phyloP scores from a whole-genome alignment of 768 basidiomycete species.

The Tylopilus cervinicoccineus region DNA sequence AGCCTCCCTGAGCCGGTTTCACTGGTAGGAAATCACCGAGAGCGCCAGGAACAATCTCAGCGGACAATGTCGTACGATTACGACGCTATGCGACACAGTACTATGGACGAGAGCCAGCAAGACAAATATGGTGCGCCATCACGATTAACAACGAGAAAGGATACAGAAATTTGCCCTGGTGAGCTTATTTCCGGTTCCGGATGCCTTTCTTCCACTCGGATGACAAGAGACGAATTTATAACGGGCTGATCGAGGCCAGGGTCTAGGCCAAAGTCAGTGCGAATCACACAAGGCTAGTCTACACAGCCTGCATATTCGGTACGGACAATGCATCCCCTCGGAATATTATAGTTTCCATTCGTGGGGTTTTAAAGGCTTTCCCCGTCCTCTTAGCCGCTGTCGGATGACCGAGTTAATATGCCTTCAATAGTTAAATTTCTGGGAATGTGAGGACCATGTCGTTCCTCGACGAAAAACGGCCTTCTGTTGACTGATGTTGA shows the following conservation, averaged over 20 bases:
- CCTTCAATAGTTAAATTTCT: slow-evolving; percentile 23
- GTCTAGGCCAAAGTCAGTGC: slow-evolving; percentile 11
- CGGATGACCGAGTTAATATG: slow-evolving; percentile 26
- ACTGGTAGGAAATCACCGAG: slow-evolving; percentile 1
- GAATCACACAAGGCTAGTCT: slow-evolving; percentile 7
- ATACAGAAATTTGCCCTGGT: slow-evolving; percentile 17
- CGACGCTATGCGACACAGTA: slow-evolving; percentile 13
- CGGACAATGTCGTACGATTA: slow-evolving; percentile 28
- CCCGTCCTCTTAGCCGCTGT: slow-evolving; percentile 12
- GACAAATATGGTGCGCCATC: slow-evolving; percentile 30
- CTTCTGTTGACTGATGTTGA: slow-evolving; percentile 19
- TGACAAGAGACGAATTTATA: slow-evolving; percentile 6
- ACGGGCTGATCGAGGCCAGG: slow-evolving; percentile 7
- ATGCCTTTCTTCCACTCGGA: slow-evolving; percentile 5
- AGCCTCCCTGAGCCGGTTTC: not conserved
- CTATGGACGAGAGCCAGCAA: slow-evolving; percentile 19
- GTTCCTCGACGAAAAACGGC: slow-evolving; percentile 14
- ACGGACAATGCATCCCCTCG: not conserved
- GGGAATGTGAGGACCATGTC: slow-evolving; percentile 2
- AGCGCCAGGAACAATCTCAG: slow-evolving; percentile 22
- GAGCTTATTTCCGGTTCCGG: slow-evolving; percentile 9
- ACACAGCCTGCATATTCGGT: slow-evolving; percentile 6
- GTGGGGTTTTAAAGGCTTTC: slow-evolving; percentile 11
- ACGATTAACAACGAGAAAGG: slow-evolving; percentile 31
- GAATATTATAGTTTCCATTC: slow-evolving; percentile 16